Evolutionary conservation across 1,284 basidiomycete genomes (phyloP).

Genomic region (Malassezia japonica): DNA sequence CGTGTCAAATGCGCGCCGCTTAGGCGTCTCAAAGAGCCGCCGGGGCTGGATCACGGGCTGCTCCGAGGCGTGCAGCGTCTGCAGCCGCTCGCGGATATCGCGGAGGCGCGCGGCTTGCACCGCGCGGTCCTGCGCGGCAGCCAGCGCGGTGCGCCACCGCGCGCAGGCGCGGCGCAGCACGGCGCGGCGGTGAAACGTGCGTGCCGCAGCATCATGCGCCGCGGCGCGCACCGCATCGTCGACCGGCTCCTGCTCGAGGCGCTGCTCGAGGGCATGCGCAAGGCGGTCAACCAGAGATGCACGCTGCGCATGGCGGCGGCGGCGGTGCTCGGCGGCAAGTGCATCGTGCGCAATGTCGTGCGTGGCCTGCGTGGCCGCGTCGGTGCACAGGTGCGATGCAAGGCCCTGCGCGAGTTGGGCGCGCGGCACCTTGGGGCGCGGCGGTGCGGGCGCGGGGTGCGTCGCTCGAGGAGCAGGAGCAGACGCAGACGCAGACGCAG

Average conservation of each 20-base stretch:
- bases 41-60: no score
- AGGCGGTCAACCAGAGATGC: neutral
- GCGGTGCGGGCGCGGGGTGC: neutral
- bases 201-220: neutral
- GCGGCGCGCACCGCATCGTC: neutral
- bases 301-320: neutral
- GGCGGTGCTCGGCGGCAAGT: neutral
- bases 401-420: neutral
- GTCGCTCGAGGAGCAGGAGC: neutral
- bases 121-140: conserved; percentile 2
- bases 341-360: neutral
- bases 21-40: no score
- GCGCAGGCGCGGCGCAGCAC: neutral
- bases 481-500: neutral
- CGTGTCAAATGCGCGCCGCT: no score
- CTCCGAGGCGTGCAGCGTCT: neutral
- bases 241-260: neutral
- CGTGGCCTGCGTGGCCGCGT: neutral
- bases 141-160: conserved; percentile 2
- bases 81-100: conserved; percentile 6
- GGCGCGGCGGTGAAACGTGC: neutral
- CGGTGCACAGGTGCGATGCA: neutral
- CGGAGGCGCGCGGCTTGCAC: conserved; percentile 9
- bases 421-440: neutral
- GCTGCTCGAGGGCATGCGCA: neutral